These are phyloP conservation scores for Iris pallida DNA, from an alignment of 116 monocot species.

Conservation along the genomic window DNA sequence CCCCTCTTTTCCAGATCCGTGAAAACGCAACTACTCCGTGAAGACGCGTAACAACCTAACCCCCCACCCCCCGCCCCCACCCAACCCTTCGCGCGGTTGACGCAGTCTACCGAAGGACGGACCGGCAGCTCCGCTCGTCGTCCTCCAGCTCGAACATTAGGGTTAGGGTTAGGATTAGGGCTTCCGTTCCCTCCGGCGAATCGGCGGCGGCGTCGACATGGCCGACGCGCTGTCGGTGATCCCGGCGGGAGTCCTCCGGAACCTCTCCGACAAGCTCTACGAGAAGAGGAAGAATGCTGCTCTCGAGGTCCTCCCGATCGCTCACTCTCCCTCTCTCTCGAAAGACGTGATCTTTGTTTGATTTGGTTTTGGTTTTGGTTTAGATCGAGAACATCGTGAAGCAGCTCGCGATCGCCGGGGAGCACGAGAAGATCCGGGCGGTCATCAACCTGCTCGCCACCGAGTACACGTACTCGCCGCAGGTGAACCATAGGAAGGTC, in stretches of 20 bases:
- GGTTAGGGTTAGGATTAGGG: too few species aligned
- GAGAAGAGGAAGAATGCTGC: slow-evolving; percentile 99
- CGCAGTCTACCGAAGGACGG: too few species aligned
- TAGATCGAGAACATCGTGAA: slow-evolving; percentile 91
- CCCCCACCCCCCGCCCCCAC: too few species aligned
- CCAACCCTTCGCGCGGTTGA: too few species aligned
- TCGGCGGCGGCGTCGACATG: slow-evolving; percentile 36
- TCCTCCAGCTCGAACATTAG: too few species aligned
- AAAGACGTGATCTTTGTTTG: slow-evolving; percentile 1
- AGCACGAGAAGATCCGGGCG: slow-evolving; percentile 80
- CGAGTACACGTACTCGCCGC: slow-evolving; percentile 67
- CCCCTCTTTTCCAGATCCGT: too few species aligned
- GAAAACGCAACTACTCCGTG: too few species aligned
- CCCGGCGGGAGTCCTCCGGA: slow-evolving; percentile 61
- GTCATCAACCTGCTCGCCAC: slow-evolving; percentile 59
- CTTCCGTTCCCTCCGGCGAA: too few species aligned
- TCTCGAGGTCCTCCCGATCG: slow-evolving; percentile 51
- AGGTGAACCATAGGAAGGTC: slow-evolving; percentile 91
- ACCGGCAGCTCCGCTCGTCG: too few species aligned
- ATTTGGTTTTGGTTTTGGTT: slow-evolving; percentile 3
- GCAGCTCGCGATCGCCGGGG: slow-evolving; percentile 55
- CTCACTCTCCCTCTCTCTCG: neutral
- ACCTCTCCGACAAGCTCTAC: slow-evolving; percentile 93
- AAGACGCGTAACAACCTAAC: too few species aligned
- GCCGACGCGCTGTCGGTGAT: slow-evolving; percentile 63